phyloP scores from a whole-genome alignment of 2,329 filamentous ascomycete species.

The Botrytis deweyae region DNA sequence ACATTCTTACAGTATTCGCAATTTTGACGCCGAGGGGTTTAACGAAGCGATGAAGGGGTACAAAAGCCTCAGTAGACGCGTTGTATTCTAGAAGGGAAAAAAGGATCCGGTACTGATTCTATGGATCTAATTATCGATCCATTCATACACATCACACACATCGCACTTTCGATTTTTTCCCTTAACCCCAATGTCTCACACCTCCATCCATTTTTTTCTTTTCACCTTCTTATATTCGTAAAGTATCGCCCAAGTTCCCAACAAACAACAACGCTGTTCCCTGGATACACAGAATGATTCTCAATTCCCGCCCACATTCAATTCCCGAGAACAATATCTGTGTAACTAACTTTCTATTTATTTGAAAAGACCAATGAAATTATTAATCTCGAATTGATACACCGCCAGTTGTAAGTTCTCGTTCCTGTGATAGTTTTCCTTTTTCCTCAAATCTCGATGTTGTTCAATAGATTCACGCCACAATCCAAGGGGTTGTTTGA shows the following conservation, averaged over 20 bases:
- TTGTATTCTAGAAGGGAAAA: slow-evolving; percentile 1
- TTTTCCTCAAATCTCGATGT: slow-evolving; percentile 1
- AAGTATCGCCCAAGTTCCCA: slow-evolving; percentile 1
- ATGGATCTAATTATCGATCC: neutral
- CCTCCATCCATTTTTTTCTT: neutral
- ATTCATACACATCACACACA: neutral
- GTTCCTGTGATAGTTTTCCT: slow-evolving; percentile 4
- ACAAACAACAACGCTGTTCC: slow-evolving; percentile 17
- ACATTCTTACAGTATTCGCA: neutral
- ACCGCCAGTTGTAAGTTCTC: slow-evolving; percentile 15
- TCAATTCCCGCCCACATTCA: slow-evolving; percentile 1
- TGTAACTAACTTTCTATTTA: slow-evolving; percentile 7
- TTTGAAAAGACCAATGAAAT: neutral
- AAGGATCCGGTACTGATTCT: neutral
- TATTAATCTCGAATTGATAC: slow-evolving; percentile 5
- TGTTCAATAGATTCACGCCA: neutral
- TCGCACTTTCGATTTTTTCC: neutral
- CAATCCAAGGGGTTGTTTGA: slow-evolving; percentile 6
- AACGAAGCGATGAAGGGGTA: slow-evolving; percentile 13
- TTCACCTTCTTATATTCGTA: slow-evolving; percentile 7
- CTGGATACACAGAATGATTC: slow-evolving; percentile 8
- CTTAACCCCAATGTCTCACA: neutral
- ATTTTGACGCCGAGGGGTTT: slow-evolving; percentile 4
- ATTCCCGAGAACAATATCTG: slow-evolving; percentile 7
- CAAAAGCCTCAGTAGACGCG: neutral